Conservation (phyloP, 495 filamentous ascomycete species). For the Podospora fimiseda region DNA sequence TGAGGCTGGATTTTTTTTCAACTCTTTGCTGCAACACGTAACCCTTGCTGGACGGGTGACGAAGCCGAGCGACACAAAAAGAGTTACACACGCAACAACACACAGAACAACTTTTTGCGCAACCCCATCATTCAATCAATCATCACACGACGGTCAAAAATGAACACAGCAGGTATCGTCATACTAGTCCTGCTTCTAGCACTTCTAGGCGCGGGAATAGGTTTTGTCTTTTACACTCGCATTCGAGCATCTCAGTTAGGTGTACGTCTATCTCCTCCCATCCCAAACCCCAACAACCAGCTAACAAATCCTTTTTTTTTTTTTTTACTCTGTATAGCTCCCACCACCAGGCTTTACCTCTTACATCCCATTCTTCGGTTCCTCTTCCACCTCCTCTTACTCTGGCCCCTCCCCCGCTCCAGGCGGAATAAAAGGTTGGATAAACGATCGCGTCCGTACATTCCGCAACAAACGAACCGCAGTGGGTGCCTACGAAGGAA, state of each 20-base stretch:
- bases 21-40: too few relatives aligned
- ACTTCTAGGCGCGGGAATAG: conserved; percentile 36
- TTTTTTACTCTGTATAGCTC: conserved; percentile 30
- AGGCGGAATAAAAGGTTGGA: conserved; percentile 55
- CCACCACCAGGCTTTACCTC: conserved; percentile 55
- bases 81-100: not conserved
- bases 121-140: too few relatives aligned
- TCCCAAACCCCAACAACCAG: not conserved
- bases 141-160: conserved; percentile 21
- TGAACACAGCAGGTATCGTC: conserved; percentile 40
- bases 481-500: conserved; percentile 57
- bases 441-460: conserved; percentile 43
- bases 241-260: conserved; percentile 56
- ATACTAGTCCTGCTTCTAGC: conserved; percentile 48
- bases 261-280: conserved; percentile 29
- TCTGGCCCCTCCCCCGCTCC: conserved; percentile 43
- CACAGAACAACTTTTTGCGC: too few relatives aligned
- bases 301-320: not conserved
- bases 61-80: not conserved
- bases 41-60: too few relatives aligned
- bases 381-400: conserved; percentile 29
- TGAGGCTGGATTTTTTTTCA: too few relatives aligned
- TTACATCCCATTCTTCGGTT: conserved; percentile 50
- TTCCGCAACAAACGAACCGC: conserved; percentile 49
- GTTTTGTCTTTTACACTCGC: conserved; percentile 52